phyloP scores from a whole-genome alignment of 148 eudicot genomes.

The Nepenthes gracilis region DNA sequence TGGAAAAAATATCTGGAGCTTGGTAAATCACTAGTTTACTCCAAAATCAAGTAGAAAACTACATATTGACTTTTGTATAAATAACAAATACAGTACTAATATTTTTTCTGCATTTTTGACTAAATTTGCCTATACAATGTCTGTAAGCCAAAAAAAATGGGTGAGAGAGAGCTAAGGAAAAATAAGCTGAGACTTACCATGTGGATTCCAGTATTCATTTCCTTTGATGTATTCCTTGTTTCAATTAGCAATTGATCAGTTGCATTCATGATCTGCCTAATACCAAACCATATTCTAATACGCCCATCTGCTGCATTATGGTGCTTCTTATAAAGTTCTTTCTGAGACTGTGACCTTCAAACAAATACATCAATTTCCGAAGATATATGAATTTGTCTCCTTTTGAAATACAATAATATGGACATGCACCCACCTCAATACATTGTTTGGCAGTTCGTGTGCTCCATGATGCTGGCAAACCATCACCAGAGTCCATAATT shows the following conservation, averaged over 20 bases:
- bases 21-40: no score
- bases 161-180: slow-evolving; percentile 3
- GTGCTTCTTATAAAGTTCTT: slow-evolving; percentile 56
- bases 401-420: background rate
- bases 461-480: slow-evolving; percentile 69
- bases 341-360: slow-evolving; percentile 53
- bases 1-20: no score
- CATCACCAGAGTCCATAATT: slow-evolving; percentile 81
- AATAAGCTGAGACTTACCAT: slow-evolving; percentile 39
- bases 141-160: background rate
- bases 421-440: slow-evolving; percentile 46
- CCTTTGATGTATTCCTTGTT: slow-evolving; percentile 56
- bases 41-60: no score
- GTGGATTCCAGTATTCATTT: slow-evolving; percentile 83
- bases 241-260: slow-evolving; percentile 65
- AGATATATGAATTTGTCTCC: background rate
- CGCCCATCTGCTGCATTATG: slow-evolving; percentile 76
- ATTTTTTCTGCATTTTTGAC: no score
- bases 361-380: slow-evolving; percentile 14
- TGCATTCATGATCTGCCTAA: slow-evolving; percentile 88
- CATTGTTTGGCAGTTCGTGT: slow-evolving; percentile 47
- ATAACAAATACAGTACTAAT: no score
- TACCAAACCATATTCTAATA: slow-evolving; percentile 81
- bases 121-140: no score
- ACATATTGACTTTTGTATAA: no score